Evolutionary conservation across 305 asterid genomes (phyloP).

Genomic region (Rubia tinctorum): DNA sequence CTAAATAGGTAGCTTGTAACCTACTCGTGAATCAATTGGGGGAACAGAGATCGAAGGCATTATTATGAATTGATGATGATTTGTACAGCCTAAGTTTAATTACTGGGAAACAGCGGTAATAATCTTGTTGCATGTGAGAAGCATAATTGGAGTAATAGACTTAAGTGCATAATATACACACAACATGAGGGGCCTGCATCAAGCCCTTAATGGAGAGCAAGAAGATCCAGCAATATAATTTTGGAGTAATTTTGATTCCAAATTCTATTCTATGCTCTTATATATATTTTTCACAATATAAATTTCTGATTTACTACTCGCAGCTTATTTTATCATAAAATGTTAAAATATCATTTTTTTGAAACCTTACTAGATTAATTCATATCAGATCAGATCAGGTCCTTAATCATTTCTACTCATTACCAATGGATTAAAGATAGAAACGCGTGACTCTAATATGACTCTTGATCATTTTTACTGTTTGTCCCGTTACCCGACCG

Average conservation of each 20-base stretch:
- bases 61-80: constrained; percentile 4
- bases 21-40: constrained; percentile 33
- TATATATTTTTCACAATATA: too few species aligned
- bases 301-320: too few species aligned
- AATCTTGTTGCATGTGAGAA: constrained; percentile 39
- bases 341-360: too few species aligned
- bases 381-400: too few species aligned
- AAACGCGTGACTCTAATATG: too few species aligned
- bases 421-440: too few species aligned
- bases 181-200: constrained; percentile 7
- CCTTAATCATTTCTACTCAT: too few species aligned
- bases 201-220: background rate
- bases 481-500: too few species aligned
- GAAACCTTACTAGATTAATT: too few species aligned
- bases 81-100: constrained; percentile 2
- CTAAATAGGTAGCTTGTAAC: constrained; percentile 27
- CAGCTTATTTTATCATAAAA: too few species aligned
- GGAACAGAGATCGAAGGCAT: constrained; percentile 17
- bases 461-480: too few species aligned
- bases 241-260: background rate
- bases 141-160: constrained; percentile 21
- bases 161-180: constrained; percentile 29
- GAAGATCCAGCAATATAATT: background rate
- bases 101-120: constrained; percentile 14
- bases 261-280: too few species aligned